Base-by-base conservation (phyloP, 1,139 yeast genomes). In the Diutina mesorugosa region DNA sequence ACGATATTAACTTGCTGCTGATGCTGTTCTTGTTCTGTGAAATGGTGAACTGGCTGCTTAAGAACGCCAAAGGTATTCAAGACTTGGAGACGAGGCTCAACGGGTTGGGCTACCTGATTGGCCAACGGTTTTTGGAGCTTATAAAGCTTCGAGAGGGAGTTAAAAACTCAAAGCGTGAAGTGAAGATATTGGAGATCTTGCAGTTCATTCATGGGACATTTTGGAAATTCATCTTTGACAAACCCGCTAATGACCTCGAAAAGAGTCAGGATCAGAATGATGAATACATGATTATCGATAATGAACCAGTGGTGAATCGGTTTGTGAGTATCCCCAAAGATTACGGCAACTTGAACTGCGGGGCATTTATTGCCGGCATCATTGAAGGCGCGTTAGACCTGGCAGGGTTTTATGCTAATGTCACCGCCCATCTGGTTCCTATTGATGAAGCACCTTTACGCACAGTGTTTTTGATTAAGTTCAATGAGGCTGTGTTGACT, bases 351-450 rank as follows among this genome's bases (percentile, higher is more conserved):
- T 76, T 90, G 63, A 88, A 87, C 64, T 87, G 95, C 65, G 85
- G 88, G 10, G 91, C 97, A 0, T 88, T 87, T 64, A 81, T 87
- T 1, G 97, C 97, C 1, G 99, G 99, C 0, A 81, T 93, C 32
- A 80, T 93, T 32, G 97, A 91, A 67, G 98, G 97, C 0, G 86
- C 93, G 0, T 72, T 93, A 57, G 95, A 89, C 62, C 79, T 87
- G 16, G 80, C 91, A 2, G 85, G 85, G 59, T 91, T 91, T 66
- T 84, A 83, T 57, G 95, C 96, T 32, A 77, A 74, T 53, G 99
- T 93, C 6, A 83, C 91, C 6, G 97, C 99, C 0, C 99, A 95
- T 66, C 78, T 87, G 0, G 91, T 86, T 50, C 87, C 91, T 0
- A 72, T 79, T 5, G 88, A 80, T 3, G 81, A 76, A 4, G 70